A percentile compares a stretch with the other conserved stretches of the same genome.
phyloP scores from a whole-genome alignment of 768 basidiomycete species.

The Tulasnella sp. region DNA sequence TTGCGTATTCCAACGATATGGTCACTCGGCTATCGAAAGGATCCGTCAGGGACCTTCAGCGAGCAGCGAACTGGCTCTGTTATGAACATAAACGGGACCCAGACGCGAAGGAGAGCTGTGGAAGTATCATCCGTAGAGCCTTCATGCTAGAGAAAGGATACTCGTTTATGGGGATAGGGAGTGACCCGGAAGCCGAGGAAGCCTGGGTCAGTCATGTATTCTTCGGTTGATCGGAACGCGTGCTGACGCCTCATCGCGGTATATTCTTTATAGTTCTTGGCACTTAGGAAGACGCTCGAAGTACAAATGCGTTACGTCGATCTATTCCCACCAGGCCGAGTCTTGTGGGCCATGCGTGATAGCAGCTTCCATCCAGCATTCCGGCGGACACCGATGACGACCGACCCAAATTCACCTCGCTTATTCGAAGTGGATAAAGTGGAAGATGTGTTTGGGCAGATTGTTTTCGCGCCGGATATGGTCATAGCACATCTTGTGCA shows the following conservation, averaged over 20 bases:
- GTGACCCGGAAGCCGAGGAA: conserved; percentile 22
- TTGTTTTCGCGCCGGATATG: conserved; percentile 77
- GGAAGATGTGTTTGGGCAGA: conserved; percentile 67
- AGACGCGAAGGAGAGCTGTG: conserved; percentile 18
- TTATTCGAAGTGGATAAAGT: conserved; percentile 70
- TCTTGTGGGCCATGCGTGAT: conserved; percentile 71
- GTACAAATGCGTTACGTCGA: conserved; percentile 67
- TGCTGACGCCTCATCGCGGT: neutral
- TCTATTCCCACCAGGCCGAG: conserved; percentile 66
- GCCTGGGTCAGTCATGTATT: conserved; percentile 20
- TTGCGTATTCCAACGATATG: conserved; percentile 75
- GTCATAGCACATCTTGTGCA: conserved; percentile 65
- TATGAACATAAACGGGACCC: conserved; percentile 42
- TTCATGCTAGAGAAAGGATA: conserved; percentile 18
- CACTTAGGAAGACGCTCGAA: conserved; percentile 72
- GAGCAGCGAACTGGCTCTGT: conserved; percentile 71
- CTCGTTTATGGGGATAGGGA: conserved; percentile 5
- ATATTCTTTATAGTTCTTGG: conserved; percentile 47
- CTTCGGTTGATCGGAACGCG: no score
- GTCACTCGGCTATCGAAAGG: conserved; percentile 71
- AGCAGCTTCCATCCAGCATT: conserved; percentile 55
- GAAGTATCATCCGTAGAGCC: conserved; percentile 17
- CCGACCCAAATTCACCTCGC: conserved; percentile 38
- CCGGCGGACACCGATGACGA: conserved; percentile 24
- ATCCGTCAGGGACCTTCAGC: conserved; percentile 61